Percentiles rank a stretch among this genome's conserved stretches.
Evolutionary conservation across 192 early-diverging fungal species (phyloP).

Genomic region (Coemansia sp.): DNA sequence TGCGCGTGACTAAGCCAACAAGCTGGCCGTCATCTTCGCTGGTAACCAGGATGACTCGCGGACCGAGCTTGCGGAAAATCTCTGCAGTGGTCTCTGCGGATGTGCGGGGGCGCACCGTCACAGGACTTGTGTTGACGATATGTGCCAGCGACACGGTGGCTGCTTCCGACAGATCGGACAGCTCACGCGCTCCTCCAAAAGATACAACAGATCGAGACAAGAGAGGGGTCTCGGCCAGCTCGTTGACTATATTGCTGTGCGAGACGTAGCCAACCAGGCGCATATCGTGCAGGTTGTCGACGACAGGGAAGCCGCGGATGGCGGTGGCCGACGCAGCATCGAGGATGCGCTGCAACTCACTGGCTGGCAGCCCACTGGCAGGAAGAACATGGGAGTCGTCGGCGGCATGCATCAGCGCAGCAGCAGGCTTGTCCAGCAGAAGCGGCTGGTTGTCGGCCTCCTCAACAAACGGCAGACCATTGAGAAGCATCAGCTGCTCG

Average conservation of each 20-base stretch:
- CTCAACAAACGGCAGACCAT: constrained; percentile 76
- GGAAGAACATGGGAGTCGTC: constrained; percentile 57
- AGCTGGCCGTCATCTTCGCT: constrained; percentile 59
- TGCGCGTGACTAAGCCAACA: constrained; percentile 72
- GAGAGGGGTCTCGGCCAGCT: background rate
- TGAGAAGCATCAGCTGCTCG: constrained; percentile 75
- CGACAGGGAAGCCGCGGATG: constrained; percentile 73
- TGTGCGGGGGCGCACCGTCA: constrained; percentile 67
- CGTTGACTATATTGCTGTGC: constrained; percentile 38
- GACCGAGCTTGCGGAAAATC: constrained; percentile 83
- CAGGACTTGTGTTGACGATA: constrained; percentile 60
- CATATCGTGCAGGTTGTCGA: constrained; percentile 62
- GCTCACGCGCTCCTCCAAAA: background rate
- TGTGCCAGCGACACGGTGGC: background rate
- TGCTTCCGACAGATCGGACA: background rate
- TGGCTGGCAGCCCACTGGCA: constrained; percentile 55
- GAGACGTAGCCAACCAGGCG: constrained; percentile 71
- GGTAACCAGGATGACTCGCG: constrained; percentile 69
- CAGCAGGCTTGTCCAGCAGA: constrained; percentile 31
- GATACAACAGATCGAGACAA: background rate
- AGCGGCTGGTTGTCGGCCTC: constrained; percentile 53
- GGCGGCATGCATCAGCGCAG: constrained; percentile 60
- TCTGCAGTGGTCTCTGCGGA: constrained; percentile 75
- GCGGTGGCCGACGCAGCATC: constrained; percentile 43
- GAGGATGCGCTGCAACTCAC: constrained; percentile 56